Evolutionary conservation across 1,139 yeast genomes (phyloP), one percentile per base, ranked within the genome.

Genomic region (Kodamaea sp.): DNA sequence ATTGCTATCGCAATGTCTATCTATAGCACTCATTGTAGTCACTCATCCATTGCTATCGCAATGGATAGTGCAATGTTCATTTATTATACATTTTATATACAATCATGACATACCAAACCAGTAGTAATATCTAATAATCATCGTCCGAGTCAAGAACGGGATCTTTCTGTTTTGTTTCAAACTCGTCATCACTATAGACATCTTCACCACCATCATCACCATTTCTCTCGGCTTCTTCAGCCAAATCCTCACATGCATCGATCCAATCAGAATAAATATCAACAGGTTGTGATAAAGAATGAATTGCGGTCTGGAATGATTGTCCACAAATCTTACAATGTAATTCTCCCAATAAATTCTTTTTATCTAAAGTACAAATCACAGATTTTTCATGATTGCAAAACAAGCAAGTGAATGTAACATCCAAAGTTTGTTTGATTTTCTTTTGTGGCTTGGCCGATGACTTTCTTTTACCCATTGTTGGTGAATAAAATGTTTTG

Each of bases 241-340:
- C 95, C 44, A 92, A 94, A 38, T 94, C 96, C 55, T 92, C 98
- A 58, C 96, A 92, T 1, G 97, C 98, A 67, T 92, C 98, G 42
- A 89, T 89, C 98, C 98, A 92, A 58, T 90, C 98, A 37, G 96
- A 85, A 59, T 92, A 92, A 22, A 92, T 87, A 61, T 92, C 98
- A 31, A 92, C 90, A 0, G 98, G 96, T 45, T 84, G 90, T 1
- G 89, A 79, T 40, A 84, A 69, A 34, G 84, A 79, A 60, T 88
- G 88, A 51, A 90, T 88, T 35, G 92, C 79, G 3, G 96, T 81
- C 60, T 90, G 97, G 68, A 92, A 94, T 35, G 80, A 78, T 58
- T 92, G 97, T 1, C 97, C 97, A 60, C 98, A 92, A 24, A 90
- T 85, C 60, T 92, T 92, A 62, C 98, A 92, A 46, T 79, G 81